phyloP scores from a whole-genome alignment of 208 protist genomes.

The Leishmania amazonensis region DNA sequence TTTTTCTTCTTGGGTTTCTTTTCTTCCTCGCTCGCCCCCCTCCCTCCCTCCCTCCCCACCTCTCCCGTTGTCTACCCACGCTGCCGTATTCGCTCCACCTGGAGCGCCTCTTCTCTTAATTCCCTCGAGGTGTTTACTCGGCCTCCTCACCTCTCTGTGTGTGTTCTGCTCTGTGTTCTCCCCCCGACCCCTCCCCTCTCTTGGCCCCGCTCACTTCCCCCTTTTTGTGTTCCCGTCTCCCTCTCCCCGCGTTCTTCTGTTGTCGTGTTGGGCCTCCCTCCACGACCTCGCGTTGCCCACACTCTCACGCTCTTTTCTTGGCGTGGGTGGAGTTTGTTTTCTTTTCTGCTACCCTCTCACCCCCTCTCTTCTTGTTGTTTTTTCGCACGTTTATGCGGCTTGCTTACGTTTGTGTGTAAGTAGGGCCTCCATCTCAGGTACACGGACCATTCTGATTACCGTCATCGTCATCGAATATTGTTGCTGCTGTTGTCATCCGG shows the following conservation, averaged over 20 bases:
- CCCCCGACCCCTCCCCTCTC: not conserved
- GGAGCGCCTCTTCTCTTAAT: not conserved
- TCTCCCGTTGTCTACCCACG: conserved; percentile 3
- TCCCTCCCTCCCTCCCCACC: not conserved
- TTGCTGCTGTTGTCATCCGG: too few species aligned
- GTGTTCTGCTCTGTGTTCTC: not conserved
- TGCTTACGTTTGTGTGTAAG: not conserved
- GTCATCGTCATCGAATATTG: not conserved
- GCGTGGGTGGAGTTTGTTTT: not conserved
- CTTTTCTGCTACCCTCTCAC: not conserved
- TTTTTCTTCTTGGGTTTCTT: not conserved
- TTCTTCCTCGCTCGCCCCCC: not conserved
- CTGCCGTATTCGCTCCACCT: not conserved
- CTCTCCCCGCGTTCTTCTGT: not conserved
- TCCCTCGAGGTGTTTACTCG: not conserved
- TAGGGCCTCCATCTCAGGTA: not conserved
- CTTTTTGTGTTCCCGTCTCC: not conserved
- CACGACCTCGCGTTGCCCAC: not conserved
- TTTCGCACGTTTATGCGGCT: not conserved
- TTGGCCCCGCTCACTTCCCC: not conserved
- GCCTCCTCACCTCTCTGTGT: not conserved
- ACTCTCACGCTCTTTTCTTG: not conserved
- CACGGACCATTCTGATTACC: not conserved
- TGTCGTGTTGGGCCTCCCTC: not conserved
- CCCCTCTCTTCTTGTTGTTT: not conserved